Conservation (phyloP, 1,284 basidiomycete species). For the Leccinum griseonigrum region DNA sequence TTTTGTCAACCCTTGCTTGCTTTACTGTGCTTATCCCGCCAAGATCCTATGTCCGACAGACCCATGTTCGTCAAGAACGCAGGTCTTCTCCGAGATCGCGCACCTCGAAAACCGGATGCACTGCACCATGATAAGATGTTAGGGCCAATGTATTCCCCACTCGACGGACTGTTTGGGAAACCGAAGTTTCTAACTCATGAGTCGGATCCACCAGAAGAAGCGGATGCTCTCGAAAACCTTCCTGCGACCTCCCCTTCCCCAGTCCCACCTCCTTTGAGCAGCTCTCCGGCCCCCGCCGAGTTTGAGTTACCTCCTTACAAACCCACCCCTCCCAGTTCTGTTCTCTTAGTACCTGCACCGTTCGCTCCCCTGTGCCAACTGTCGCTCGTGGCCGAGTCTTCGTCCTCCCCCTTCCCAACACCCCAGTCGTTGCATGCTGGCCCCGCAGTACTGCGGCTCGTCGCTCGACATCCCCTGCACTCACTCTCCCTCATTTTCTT, state of each 20-base stretch:
- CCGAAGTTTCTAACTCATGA: conserved; percentile 16
- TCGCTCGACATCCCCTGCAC: conserved; percentile 65
- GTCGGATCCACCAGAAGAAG: conserved; percentile 19
- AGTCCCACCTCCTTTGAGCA: conserved; percentile 28
- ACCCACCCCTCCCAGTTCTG: neutral
- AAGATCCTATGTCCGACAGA: neutral
- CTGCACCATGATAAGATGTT: neutral
- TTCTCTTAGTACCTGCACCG: neutral
- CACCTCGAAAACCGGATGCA: neutral
- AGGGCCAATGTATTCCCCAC: neutral
- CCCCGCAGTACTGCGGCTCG: conserved; percentile 61
- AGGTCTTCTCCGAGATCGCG: conserved; percentile 19
- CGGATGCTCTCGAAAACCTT: neutral
- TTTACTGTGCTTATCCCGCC: neutral
- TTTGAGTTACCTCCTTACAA: neutral
- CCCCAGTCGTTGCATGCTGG: conserved; percentile 62
- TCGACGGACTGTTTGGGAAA: conserved; percentile 19
- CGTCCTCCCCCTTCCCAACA: conserved; percentile 69
- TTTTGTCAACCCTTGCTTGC: neutral
- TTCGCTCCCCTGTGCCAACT: neutral
- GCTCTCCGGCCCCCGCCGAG: conserved; percentile 22
- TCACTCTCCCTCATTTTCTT: conserved; percentile 56
- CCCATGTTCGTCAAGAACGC: conserved; percentile 23
- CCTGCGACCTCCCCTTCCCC: conserved; percentile 4
- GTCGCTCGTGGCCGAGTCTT: conserved; percentile 35